phyloP scores from a whole-genome alignment of 2,329 filamentous ascomycete species.

The Zymoseptoria tritici region DNA sequence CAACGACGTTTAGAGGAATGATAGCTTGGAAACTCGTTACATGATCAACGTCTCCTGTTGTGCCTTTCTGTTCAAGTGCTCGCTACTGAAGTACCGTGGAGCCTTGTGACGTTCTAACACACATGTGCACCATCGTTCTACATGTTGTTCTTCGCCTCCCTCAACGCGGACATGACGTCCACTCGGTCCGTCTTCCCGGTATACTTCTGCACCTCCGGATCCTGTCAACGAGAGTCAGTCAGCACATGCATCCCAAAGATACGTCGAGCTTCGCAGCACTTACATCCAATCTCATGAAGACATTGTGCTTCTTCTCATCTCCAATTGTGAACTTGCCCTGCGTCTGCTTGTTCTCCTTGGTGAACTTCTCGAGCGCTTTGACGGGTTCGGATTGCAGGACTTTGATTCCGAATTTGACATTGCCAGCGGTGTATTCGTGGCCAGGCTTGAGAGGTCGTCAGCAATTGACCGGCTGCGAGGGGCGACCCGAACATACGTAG shows the following conservation, averaged over 20 bases:
- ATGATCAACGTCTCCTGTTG: too few species aligned
- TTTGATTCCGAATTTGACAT: conserved; percentile 78
- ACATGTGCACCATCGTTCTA: conserved; percentile 6
- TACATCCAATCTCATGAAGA: conserved; percentile 86
- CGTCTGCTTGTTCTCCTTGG: conserved; percentile 73
- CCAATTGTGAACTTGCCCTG: conserved; percentile 95
- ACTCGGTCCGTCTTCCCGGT: conserved; percentile 74
- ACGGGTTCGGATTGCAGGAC: conserved; percentile 69
- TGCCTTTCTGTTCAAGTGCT: too few species aligned
- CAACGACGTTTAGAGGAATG: not conserved
- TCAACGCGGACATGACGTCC: conserved; percentile 74
- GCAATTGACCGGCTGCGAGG: too few species aligned
- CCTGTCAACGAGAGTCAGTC: conserved; percentile 42
- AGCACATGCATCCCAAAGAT: not conserved
- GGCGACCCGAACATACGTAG: conserved; percentile 48
- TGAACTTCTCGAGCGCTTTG: conserved; percentile 68
- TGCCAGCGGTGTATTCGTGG: conserved; percentile 96
- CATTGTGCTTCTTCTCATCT: conserved; percentile 95
- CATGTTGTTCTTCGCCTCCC: conserved; percentile 76
- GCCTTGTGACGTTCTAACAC: too few species aligned
- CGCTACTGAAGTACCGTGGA: too few species aligned
- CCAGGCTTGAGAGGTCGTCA: conserved; percentile 56
- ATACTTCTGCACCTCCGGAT: conserved; percentile 74
- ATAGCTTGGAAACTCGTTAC: not conserved
- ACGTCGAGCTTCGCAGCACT: conserved; percentile 28